phyloP scores from a whole-genome alignment of 768 basidiomycete genomes.

The Boletus speciosus region DNA sequence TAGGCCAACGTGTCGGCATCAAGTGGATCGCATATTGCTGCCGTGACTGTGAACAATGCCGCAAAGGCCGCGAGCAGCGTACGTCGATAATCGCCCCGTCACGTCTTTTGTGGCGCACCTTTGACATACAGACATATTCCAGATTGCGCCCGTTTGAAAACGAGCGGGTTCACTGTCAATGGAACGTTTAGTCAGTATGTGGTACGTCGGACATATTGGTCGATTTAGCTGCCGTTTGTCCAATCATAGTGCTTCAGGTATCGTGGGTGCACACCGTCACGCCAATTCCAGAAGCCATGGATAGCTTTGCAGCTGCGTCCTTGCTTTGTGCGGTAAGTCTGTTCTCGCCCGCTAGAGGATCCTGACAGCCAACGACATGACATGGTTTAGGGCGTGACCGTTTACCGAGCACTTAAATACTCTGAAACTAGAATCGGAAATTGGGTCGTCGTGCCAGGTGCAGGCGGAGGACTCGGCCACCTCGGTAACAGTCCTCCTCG shows the following conservation, averaged over 20 bases:
- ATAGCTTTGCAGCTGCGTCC: constrained; percentile 65
- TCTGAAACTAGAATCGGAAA: constrained; percentile 62
- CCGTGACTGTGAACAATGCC: constrained; percentile 71
- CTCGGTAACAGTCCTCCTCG: constrained; percentile 42
- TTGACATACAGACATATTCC: neutral
- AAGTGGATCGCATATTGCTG: constrained; percentile 80
- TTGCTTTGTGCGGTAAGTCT: constrained; percentile 67
- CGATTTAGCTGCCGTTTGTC: neutral
- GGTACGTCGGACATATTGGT: constrained; percentile 27
- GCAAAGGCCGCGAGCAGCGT: constrained; percentile 76
- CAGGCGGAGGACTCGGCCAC: constrained; percentile 81
- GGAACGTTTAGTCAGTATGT: constrained; percentile 76
- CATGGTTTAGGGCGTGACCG: constrained; percentile 63
- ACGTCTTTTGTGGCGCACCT: neutral
- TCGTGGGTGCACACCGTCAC: constrained; percentile 74
- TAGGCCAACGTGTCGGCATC: constrained; percentile 81
- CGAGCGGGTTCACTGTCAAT: constrained; percentile 71
- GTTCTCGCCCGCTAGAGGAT: neutral
- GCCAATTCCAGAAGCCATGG: constrained; percentile 67
- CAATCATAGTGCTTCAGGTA: constrained; percentile 35
- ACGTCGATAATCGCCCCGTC: constrained; percentile 10
- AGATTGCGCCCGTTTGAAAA: constrained; percentile 59
- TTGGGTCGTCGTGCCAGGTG: constrained; percentile 74
- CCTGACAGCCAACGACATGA: neutral
- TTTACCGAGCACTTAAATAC: constrained; percentile 82